Conservation (phyloP, 225 moss, liverwort and hornwort species). For the Sphagnum contortum region DNA sequence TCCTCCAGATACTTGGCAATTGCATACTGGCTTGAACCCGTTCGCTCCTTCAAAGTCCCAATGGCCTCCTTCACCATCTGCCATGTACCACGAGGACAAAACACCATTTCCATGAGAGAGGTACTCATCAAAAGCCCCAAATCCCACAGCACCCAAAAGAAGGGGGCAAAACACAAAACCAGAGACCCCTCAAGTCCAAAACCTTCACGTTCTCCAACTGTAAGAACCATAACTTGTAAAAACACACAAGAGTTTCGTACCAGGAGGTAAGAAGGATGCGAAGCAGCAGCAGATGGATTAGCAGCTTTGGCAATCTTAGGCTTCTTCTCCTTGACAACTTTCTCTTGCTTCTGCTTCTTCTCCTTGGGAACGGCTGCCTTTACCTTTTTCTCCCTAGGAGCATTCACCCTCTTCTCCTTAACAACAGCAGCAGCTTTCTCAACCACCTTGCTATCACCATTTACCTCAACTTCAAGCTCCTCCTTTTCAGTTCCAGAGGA, state of each 20-base stretch:
- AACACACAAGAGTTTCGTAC: conserved; percentile 14
- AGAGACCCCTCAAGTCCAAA: no score
- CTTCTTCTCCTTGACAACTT: conserved; percentile 49
- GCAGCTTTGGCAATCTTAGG: conserved; percentile 21
- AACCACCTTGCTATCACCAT: conserved; percentile 4
- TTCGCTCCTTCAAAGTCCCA: conserved; percentile 69
- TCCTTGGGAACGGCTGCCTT: conserved; percentile 33
- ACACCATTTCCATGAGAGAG: background rate
- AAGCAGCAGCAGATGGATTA: conserved; percentile 29
- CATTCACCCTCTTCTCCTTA: conserved; percentile 43
- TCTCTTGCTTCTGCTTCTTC: conserved; percentile 32
- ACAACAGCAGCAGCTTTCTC: conserved; percentile 23
- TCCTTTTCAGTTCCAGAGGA: no score
- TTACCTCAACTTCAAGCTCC: no score
- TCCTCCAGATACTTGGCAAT: conserved; percentile 86
- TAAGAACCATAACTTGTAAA: no score
- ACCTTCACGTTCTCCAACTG: no score
- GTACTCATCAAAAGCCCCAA: no score
- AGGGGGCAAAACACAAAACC: background rate
- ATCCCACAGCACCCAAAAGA: background rate
- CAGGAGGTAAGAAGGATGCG: conserved; percentile 64
- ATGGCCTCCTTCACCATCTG: conserved; percentile 90
- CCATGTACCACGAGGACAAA: background rate
- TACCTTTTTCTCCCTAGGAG: conserved; percentile 21
- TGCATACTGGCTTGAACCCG: conserved; percentile 82